Percentiles rank a stretch among this genome's conserved stretches.
Evolutionary conservation across 2,329 filamentous ascomycete genomes (phyloP).

Genomic region (Cladosporium cucumerinum): DNA sequence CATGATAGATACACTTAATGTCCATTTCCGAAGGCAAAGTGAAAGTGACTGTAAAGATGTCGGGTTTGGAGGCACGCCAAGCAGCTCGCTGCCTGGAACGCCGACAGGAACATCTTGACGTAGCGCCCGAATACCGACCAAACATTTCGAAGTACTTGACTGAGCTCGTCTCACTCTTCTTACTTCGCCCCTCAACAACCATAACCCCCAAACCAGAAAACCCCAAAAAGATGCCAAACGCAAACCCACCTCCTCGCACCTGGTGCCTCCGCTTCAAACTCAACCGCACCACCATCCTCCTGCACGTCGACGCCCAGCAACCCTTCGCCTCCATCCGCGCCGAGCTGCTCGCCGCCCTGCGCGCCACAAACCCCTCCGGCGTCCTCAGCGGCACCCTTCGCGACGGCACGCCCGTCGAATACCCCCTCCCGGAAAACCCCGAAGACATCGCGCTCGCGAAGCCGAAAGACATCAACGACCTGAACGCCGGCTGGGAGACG

Average conservation of each 20-base stretch:
- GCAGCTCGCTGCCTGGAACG: background rate
- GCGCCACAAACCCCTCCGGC: slow-evolving; percentile 38
- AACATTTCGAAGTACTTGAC: no score
- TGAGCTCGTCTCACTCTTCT: no score
- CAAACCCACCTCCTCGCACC: slow-evolving; percentile 4
- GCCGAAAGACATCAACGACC: slow-evolving; percentile 40
- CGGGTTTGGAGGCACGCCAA: background rate
- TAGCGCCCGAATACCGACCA: background rate
- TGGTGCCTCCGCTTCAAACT: slow-evolving; percentile 44
- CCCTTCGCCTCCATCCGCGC: slow-evolving; percentile 41
- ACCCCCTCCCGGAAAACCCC: slow-evolving; percentile 39
- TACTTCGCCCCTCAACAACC: background rate
- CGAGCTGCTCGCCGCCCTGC: slow-evolving; percentile 41
- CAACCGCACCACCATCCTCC: slow-evolving; percentile 44
- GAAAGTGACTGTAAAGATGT: background rate
- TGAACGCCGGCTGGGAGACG: slow-evolving; percentile 40
- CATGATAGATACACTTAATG: background rate
- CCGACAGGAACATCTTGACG: background rate
- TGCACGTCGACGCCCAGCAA: slow-evolving; percentile 45
- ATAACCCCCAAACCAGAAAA: background rate
- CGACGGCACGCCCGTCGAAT: slow-evolving; percentile 17
- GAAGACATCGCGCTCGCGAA: slow-evolving; percentile 42
- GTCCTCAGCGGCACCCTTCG: slow-evolving; percentile 39
- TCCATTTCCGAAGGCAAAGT: background rate
- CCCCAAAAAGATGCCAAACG: background rate